Evolutionary conservation across 257 asterid genomes (phyloP), one percentile per base, ranked within the genome.

Genomic region (Solanum sitiens): DNA sequence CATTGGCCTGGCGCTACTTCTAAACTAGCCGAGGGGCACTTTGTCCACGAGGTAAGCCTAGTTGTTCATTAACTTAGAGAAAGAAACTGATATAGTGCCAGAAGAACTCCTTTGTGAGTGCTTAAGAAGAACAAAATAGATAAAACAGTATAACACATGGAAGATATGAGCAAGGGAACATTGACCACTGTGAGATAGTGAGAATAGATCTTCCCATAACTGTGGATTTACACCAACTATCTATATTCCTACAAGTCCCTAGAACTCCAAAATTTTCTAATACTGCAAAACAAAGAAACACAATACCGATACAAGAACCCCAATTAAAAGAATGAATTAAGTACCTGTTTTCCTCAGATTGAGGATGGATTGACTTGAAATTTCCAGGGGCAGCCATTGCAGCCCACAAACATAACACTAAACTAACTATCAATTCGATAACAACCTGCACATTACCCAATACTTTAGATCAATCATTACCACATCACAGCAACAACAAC

Each of bases 341-440:
- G 80, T 75, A 95, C 99, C 98, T 94, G 93, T 96, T 96, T 92
- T 96, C 98, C 89, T 97, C 98, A 12, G 98, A 95, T 67, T 97
- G 95, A 23, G 98, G 98, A 86, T 93, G 97, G 76, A 97, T 94
- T 14, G 99, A 95, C 84, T 93, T 87, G 91, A 97, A 95, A 80
- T 95, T 94, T 32, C 99, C 98, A 2, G 99, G 99, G 85, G 92
- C 96, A 82, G 93, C 91, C 83, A 97, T 90, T 83, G 98, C 98
- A 71, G 99, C 99, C 94, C 96, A 94, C 94, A 93, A 75, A 87
- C 98, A 95, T 59, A 97, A 90, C 37, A 90, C 85, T 65, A 97
- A 68, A 37, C 96, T 96, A 25, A 89, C 92, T 30, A 94, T 79
- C 93, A 97, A 86, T 92, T 95, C 98, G 83, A 94, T 30, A 65